phyloP scores from a whole-genome alignment of 2,329 filamentous ascomycete genomes.

The Claviceps fusiformis region DNA sequence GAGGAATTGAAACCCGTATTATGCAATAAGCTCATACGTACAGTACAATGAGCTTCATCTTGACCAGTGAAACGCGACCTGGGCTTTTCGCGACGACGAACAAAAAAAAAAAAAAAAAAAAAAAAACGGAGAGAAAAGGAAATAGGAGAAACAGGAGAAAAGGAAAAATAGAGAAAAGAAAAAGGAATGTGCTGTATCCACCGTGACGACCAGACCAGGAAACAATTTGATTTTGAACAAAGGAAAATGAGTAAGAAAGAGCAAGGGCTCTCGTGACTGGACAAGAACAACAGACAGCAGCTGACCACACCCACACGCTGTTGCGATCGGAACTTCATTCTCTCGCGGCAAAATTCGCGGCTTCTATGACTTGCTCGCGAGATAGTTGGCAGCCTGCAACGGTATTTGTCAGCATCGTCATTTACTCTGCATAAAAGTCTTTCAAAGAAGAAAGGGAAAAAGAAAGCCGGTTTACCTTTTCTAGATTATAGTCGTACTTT shows the following conservation, averaged over 20 bases:
- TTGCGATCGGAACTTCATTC: background rate
- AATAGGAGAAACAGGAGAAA: background rate
- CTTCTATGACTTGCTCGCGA: conserved; percentile 38
- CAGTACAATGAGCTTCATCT: no score
- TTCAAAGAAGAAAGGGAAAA: background rate
- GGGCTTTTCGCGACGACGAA: no score
- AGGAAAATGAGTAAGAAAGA: background rate
- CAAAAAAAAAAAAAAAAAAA: background rate
- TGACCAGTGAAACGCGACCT: no score
- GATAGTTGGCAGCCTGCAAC: conserved; percentile 37
- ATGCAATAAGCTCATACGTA: no score
- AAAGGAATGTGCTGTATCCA: background rate
- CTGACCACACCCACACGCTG: background rate
- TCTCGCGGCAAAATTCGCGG: background rate
- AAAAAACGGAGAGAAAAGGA: background rate
- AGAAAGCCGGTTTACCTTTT: conserved; percentile 53
- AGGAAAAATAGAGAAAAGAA: background rate
- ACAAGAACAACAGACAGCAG: background rate
- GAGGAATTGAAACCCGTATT: no score
- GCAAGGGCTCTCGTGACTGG: background rate
- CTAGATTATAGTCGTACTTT: conserved; percentile 91
- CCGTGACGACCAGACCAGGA: background rate
- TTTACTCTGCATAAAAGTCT: background rate
- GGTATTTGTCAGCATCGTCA: conserved; percentile 7
- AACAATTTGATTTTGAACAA: background rate